phyloP scores from a whole-genome alignment of 441 rosid genomes.

The Flueggea neowawraea region DNA sequence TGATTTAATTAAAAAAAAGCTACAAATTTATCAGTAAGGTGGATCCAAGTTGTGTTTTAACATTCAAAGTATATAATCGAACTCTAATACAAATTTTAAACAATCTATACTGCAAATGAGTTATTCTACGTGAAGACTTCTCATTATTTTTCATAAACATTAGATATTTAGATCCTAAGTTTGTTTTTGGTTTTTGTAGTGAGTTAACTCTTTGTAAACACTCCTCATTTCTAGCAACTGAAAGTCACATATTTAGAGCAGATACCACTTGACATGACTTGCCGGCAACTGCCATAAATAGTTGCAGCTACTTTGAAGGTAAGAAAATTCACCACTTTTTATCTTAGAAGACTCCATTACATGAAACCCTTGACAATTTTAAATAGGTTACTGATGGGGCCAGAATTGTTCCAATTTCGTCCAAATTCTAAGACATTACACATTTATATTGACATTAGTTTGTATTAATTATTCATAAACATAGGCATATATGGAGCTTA shows the following conservation, averaged over 20 bases:
- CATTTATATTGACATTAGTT: background rate
- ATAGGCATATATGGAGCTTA: background rate
- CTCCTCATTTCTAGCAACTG: too few species aligned
- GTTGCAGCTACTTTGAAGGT: background rate
- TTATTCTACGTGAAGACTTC: too few species aligned
- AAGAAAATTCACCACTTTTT: constrained; percentile 4
- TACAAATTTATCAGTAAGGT: too few species aligned
- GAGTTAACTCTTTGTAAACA: too few species aligned
- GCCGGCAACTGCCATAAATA: constrained; percentile 2
- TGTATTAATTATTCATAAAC: background rate
- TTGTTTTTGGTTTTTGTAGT: too few species aligned
- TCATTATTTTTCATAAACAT: too few species aligned
- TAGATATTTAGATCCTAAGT: too few species aligned
- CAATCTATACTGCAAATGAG: too few species aligned
- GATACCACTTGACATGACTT: background rate
- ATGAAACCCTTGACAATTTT: background rate
- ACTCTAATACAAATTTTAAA: too few species aligned
- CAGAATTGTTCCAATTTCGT: background rate
- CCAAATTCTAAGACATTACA: background rate
- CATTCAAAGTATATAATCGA: too few species aligned
- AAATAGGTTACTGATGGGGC: background rate
- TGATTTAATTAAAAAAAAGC: too few species aligned
- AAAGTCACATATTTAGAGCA: background rate
- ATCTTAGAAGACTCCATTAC: constrained; percentile 8
- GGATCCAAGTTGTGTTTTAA: too few species aligned